phyloP scores from a whole-genome alignment of 2,329 filamentous ascomycete genomes.

The Calonectria henricotiae region DNA sequence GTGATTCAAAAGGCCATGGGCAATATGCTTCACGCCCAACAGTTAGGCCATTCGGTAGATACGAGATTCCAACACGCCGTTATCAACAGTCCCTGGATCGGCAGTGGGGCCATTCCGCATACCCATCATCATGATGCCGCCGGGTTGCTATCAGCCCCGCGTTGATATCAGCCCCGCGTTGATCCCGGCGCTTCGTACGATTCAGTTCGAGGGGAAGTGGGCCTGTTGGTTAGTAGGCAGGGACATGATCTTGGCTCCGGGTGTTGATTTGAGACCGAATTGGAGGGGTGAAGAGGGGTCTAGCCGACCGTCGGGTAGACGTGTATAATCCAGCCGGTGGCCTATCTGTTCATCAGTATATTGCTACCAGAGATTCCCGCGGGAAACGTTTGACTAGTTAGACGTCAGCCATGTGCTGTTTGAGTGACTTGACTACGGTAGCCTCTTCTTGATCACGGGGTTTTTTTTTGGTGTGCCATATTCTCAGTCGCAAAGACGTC shows the following conservation, averaged over 20 bases:
- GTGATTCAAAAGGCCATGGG: background rate
- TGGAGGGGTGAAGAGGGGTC: slow-evolving; percentile 4
- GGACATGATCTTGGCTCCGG: slow-evolving; percentile 38
- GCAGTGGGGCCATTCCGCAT: slow-evolving; percentile 5
- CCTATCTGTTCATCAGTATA: no score
- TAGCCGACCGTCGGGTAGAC: background rate
- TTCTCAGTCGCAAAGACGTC: background rate
- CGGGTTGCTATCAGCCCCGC: slow-evolving; percentile 34
- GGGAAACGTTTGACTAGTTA: no score
- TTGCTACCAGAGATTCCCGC: no score
- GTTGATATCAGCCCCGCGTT: slow-evolving; percentile 44
- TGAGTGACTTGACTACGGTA: no score
- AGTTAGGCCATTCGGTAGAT: slow-evolving; percentile 34
- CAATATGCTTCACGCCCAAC: no score
- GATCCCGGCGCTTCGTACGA: slow-evolving; percentile 34
- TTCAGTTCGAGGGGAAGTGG: slow-evolving; percentile 39
- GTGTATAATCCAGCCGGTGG: no score
- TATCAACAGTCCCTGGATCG: slow-evolving; percentile 5
- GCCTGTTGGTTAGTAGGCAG: slow-evolving; percentile 9
- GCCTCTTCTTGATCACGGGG: no score
- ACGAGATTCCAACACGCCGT: slow-evolving; percentile 14
- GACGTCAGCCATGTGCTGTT: no score
- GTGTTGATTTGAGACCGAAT: slow-evolving; percentile 44
- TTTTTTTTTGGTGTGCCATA: no score
- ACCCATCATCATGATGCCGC: slow-evolving; percentile 35